A percentile compares a stretch with the other conserved stretches of the same genome.
These are phyloP conservation scores for Delphinella strobiligena DNA, from an alignment of 2,329 filamentous ascomycete genomes.

Conservation along the genomic window DNA sequence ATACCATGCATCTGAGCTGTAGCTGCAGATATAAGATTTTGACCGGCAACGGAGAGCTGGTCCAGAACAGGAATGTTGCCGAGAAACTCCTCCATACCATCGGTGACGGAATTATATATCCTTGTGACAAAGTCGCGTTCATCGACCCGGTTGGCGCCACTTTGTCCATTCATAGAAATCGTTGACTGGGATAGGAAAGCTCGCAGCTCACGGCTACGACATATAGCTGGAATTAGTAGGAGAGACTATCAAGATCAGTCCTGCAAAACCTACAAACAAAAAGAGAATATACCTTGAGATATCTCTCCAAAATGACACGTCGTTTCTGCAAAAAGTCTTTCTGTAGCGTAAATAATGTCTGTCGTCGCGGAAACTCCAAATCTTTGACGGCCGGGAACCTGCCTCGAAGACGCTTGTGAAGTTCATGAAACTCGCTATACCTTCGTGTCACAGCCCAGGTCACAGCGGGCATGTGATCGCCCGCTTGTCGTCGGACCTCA, in stretches of 20 bases:
- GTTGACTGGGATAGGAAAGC: constrained; percentile 84
- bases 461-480: constrained; percentile 93
- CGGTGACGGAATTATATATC: constrained; percentile 91
- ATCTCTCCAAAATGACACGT: constrained; percentile 69
- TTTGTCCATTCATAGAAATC: constrained; percentile 54
- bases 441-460: constrained; percentile 85
- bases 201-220: constrained; percentile 80
- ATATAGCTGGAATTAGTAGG: constrained; percentile 80
- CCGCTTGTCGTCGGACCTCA: constrained; percentile 79
- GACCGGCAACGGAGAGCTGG: constrained; percentile 82
- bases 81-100: constrained; percentile 95
- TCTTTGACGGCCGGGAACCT: constrained; percentile 79
- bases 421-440: constrained; percentile 93
- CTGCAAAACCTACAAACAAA: neutral
- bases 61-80: constrained; percentile 93
- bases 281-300: constrained; percentile 39
- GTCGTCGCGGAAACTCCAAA: constrained; percentile 81
- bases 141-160: constrained; percentile 49
- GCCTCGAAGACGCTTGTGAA: constrained; percentile 77
- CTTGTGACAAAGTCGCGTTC: constrained; percentile 73
- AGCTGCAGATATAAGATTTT: constrained; percentile 74
- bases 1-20: constrained; percentile 37
- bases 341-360: constrained; percentile 93
- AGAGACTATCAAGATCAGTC: constrained; percentile 30
- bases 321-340: constrained; percentile 91